Evolutionary conservation across 1,139 yeast genomes (phyloP), one percentile per base, ranked within the genome.

Genomic region (Geotrichum cucujoidarum): DNA sequence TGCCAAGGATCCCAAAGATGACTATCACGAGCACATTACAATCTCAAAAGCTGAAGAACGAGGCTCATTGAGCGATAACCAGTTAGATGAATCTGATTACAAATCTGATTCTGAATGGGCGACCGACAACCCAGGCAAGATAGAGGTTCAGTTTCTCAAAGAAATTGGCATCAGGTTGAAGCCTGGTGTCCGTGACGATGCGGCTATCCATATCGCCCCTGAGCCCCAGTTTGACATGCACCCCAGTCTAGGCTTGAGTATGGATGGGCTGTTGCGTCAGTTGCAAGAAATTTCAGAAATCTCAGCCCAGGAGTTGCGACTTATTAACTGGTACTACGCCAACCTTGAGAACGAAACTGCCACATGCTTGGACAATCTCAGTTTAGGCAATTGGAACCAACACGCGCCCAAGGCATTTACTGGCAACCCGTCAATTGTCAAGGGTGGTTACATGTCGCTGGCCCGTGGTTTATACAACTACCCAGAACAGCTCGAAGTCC

Each of bases 261-360:
- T 71, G 55, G 62, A 60, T 40, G 65, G 64, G 20, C 58, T 67
- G 39, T 57, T 70, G 2, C 57, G 58, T 10, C 65, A 68, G 48
- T 56, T 67, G 13, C 54, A 55, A 13, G 60, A 60, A 11, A 49
- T 68, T 29, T 61, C 68, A 2, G 62, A 67, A 18, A 55, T 71
- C 24, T 57, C 63, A 4, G 63, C 62, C 3, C 59, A 61, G 39
- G 75, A 71, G 45, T 43, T 64, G 32, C 59, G 67, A 5, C 57
- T 71, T 2, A 54, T 71, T 32, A 67, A 66, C 46, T 71, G 75
- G 75, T 68, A 71, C 44, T 62, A 63, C 44, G 73, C 74, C 7
- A 70, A 70, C 49, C 59, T 70, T 37, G 75, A 71, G 56, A 67
- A 66, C 54, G 57, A 62, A n/a, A 60, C 64, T 38, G 74, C 72